A percentile compares a stretch with the other conserved stretches of the same genome.
These are phyloP conservation scores for Vitis riparia DNA, from an alignment of 164 flowering plant species.

Conservation along the genomic window DNA sequence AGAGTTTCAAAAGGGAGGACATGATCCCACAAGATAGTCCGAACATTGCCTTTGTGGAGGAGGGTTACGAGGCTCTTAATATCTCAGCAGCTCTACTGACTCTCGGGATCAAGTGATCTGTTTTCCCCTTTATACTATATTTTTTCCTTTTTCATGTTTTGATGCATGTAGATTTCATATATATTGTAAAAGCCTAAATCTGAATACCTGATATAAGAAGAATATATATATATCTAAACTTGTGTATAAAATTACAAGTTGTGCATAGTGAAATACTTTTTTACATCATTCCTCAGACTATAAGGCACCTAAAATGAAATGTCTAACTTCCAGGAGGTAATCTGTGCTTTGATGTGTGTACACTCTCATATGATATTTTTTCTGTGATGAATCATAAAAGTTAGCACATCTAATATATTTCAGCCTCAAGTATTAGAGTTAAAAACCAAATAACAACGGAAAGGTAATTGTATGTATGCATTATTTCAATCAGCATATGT, in stretches of 20 bases:
- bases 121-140: neutral
- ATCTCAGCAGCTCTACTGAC: conserved; percentile 44
- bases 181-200: neutral
- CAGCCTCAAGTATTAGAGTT: neutral
- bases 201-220: conserved; percentile 3
- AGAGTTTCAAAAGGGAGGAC: conserved; percentile 53
- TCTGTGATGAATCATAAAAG: neutral
- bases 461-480: neutral
- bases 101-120: conserved; percentile 31
- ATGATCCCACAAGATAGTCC: conserved; percentile 50
- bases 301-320: neutral
- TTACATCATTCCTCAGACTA: neutral
- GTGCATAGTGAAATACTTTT: neutral
- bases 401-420: neutral
- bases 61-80: conserved; percentile 33
- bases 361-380: too few species aligned
- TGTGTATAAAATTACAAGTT: neutral
- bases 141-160: neutral
- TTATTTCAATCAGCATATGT: neutral
- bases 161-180: neutral
- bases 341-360: too few species aligned
- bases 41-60: conserved; percentile 29
- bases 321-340: neutral
- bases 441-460: neutral
- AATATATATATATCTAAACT: neutral